phyloP scores from a whole-genome alignment of 805 yeast genomes.

The Schizosaccharomyces lindneri region DNA sequence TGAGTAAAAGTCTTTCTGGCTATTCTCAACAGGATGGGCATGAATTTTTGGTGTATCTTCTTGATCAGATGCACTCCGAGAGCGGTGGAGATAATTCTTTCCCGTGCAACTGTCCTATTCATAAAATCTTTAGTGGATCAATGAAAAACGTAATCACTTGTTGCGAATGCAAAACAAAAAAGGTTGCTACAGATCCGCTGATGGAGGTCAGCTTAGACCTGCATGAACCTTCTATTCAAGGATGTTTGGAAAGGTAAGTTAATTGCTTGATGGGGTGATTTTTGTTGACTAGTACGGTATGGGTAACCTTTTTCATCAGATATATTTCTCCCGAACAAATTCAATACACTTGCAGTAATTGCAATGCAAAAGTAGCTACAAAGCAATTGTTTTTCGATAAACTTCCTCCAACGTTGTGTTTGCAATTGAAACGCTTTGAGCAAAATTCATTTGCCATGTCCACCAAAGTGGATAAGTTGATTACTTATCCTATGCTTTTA shows the following conservation, averaged over 20 bases:
- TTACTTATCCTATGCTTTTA: neutral
- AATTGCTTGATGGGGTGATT: neutral
- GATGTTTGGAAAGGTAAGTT: slow-evolving; percentile 8
- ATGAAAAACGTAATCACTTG: slow-evolving; percentile 62
- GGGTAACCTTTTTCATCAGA: neutral
- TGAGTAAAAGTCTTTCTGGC: slow-evolving; percentile 69
- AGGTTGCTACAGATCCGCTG: slow-evolving; percentile 66
- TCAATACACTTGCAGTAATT: neutral
- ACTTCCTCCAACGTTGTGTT: slow-evolving; percentile 53
- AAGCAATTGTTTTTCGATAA: slow-evolving; percentile 46
- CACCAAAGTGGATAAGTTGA: slow-evolving; percentile 13
- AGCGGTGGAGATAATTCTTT: slow-evolving; percentile 6
- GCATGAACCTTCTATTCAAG: slow-evolving; percentile 13
- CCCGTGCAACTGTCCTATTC: slow-evolving; percentile 54
- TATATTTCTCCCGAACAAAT: neutral
- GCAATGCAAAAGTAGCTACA: slow-evolving; percentile 28
- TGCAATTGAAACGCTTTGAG: slow-evolving; percentile 38
- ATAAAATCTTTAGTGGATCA: slow-evolving; percentile 60
- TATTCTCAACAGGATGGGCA: slow-evolving; percentile 96
- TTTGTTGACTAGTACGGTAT: no score
- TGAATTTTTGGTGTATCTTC: slow-evolving; percentile 80
- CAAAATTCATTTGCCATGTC: neutral
- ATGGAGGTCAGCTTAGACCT: slow-evolving; percentile 73
- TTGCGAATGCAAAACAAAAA: slow-evolving; percentile 34
- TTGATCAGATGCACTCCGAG: slow-evolving; percentile 50